These are phyloP conservation scores for Colletotrichum shisoi DNA, from an alignment of 2,329 filamentous ascomycete genomes.

Conservation along the genomic window DNA sequence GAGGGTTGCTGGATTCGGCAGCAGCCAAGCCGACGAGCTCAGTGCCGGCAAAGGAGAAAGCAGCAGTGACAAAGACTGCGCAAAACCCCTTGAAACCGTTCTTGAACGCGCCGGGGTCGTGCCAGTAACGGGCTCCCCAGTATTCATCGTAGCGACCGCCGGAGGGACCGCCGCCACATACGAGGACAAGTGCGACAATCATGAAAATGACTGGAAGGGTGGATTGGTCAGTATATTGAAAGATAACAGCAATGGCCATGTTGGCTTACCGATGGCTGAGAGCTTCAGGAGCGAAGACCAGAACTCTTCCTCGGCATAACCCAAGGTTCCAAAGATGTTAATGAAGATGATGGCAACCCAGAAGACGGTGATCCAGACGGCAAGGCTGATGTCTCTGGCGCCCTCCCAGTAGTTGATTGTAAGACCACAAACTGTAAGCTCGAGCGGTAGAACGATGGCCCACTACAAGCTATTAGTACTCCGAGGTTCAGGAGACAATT, in stretches of 20 bases:
- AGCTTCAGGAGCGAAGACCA: conserved; percentile 59
- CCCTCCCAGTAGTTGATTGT: conserved; percentile 59
- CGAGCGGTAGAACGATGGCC: conserved; percentile 57
- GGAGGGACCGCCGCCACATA: conserved; percentile 67
- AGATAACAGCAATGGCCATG: rapidly evolving
- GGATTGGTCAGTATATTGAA: not conserved
- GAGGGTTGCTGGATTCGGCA: conserved; percentile 74
- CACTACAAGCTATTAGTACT: conserved; percentile 44
- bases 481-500: rapidly evolving
- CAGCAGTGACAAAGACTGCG: conserved; percentile 74
- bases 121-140: conserved; percentile 60
- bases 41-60: conserved; percentile 76
- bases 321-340: conserved; percentile 57
- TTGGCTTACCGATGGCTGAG: conserved; percentile 51
- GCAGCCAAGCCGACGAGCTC: conserved; percentile 79
- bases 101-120: conserved; percentile 66
- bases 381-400: conserved; percentile 51
- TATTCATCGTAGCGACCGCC: conserved; percentile 56
- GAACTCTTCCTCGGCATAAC: conserved; percentile 67
- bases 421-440: conserved; percentile 59
- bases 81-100: conserved; percentile 80
- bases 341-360: conserved; percentile 53
- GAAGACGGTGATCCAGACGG: conserved; percentile 66
- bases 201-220: conserved; percentile 62
- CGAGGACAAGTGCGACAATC: conserved; percentile 66